These are phyloP conservation scores for Chlorella sp. DNA, from an alignment of 139 green algal genomes.

Conservation along the genomic window DNA sequence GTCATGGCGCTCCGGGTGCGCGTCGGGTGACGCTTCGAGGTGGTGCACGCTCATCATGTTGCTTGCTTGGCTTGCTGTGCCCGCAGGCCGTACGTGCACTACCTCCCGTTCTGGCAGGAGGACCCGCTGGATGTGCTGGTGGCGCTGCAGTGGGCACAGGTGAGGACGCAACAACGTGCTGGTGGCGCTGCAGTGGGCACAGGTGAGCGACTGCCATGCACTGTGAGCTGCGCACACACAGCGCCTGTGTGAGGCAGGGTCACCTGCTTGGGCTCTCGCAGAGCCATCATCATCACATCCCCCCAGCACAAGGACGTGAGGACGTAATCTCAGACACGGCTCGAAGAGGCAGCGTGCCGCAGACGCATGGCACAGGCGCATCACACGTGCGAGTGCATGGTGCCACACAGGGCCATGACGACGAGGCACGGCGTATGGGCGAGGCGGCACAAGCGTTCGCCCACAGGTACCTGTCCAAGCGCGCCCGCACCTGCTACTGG, in stretches of 20 bases:
- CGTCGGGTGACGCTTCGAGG: no score
- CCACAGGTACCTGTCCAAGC: conserved; percentile 13
- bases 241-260: no score
- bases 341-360: no score
- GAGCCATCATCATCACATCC: no score
- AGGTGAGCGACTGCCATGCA: no score
- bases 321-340: no score
- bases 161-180: not conserved
- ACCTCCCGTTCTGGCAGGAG: conserved; percentile 16
- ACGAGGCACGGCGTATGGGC: not conserved
- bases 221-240: no score
- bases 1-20: no score
- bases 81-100: conserved; percentile 10
- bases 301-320: no score
- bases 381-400: no score
- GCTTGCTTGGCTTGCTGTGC: not conserved
- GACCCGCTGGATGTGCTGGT: conserved; percentile 6
- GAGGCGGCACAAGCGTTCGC: not conserved
- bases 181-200: conserved; percentile 6
- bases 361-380: no score
- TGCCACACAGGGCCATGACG: not conserved
- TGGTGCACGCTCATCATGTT: not conserved
- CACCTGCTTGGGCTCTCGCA: no score
- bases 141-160: conserved; percentile 9
- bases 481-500: conserved; percentile 18